Base-by-base conservation (phyloP, 805 yeast species). In the Isabelozyma heimii region DNA sequence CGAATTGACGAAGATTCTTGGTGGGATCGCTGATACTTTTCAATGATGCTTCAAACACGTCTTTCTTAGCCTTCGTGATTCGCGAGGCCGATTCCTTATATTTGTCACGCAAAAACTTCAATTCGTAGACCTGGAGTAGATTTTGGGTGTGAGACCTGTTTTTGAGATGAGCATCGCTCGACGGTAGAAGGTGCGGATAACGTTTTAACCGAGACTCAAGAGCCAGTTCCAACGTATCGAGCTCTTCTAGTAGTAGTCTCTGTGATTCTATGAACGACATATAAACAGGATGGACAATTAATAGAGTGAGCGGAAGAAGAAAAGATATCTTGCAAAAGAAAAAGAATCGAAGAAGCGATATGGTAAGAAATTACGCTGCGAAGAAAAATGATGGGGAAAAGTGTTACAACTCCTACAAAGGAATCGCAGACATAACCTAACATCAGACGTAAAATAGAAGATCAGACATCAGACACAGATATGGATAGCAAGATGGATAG, bases 221-320 rank as follows among this genome's bases (percentile, higher is more conserved):
- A 0, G 89, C 89, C 27, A 67, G 58, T 57, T 91, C 95, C 3
- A 92, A 76, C 2, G 81, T 67, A 52, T 91, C 96, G 15, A 88
- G 63, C 60, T 87, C 94, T 57, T 85, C 90, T 7, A 81, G 55
- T 15, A 62, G 50, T 13, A 60, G 54, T 33, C 79, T 49, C 52
- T 70, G 72, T 6, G 61, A 45, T 52, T 73, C 77, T 44, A 72
- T 58, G 20, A 65, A 60, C 37, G 60, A 56, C 69, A 64, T 65
- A 40, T 13, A 9, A 8, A 3, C 4, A 9, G 10, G 35, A 30
- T 30, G n/a, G 35, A 30, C 10, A 30, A 30, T 7, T 9, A 30
- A 4, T 5, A 5, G 24, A 20, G 24, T 20, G 24, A 20, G 6
- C 6, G 24, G 24, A 20, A 20, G 24, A 20, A 20, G 24, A 20